Evolutionary conservation across 768 basidiomycete genomes (phyloP).

Genomic region (Cubamyces sp.): DNA sequence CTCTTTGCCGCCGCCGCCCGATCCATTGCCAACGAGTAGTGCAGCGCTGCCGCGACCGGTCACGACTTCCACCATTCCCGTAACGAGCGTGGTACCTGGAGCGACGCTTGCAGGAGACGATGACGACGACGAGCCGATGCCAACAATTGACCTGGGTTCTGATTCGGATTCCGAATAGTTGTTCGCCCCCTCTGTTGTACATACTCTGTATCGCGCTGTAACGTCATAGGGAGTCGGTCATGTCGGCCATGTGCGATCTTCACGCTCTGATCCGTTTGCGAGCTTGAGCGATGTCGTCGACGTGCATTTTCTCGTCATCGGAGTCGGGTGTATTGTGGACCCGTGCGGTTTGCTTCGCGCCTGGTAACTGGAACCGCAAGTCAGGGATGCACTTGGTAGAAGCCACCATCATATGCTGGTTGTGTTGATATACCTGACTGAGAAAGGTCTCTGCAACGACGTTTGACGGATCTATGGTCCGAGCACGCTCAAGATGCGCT

Average conservation of each 20-base stretch:
- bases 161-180: constrained; percentile 65
- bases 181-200: neutral
- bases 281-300: constrained; percentile 32
- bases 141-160: constrained; percentile 75
- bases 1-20: constrained; percentile 18
- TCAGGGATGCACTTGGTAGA: neutral
- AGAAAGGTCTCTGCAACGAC: constrained; percentile 56
- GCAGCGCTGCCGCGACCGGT: constrained; percentile 2
- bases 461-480: constrained; percentile 60
- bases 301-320: constrained; percentile 41
- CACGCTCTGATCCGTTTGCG: constrained; percentile 42
- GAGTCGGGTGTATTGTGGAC: constrained; percentile 35
- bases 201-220: neutral
- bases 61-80: neutral
- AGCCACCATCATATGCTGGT: constrained; percentile 15
- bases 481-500: constrained; percentile 67
- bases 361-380: constrained; percentile 19
- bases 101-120: constrained; percentile 42
- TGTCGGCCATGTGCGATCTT: neutral
- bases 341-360: constrained; percentile 16
- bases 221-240: neutral
- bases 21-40: constrained; percentile 15
- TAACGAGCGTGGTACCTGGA: neutral
- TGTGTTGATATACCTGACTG: constrained; percentile 45
- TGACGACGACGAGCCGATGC: constrained; percentile 77